A percentile compares a stretch with the other conserved stretches of the same genome.
These are phyloP conservation scores for Centaurea solstitialis DNA, from an alignment of 129 eudicot species.

Conservation along the genomic window DNA sequence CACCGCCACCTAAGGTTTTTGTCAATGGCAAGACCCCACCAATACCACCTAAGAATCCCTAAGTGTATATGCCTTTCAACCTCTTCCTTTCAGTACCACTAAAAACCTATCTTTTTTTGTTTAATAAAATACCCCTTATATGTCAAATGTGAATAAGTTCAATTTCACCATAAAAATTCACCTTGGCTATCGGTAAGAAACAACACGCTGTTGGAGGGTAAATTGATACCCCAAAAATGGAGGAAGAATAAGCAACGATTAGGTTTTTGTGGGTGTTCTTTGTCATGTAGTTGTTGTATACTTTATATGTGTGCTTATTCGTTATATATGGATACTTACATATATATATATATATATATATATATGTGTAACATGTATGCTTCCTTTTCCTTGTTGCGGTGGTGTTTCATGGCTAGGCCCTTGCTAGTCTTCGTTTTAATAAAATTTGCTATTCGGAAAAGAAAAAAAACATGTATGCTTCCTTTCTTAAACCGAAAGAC, in stretches of 20 bases:
- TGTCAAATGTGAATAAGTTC: neutral
- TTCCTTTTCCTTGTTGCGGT: too few species aligned
- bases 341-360: neutral
- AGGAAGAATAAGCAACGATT: neutral
- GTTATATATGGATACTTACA: neutral
- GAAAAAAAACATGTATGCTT: neutral
- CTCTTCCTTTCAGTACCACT: slow-evolving; percentile 1
- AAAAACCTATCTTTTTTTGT: neutral
- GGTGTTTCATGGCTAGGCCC: too few species aligned
- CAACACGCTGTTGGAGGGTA: neutral
- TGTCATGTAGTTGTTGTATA: neutral
- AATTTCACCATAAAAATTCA: neutral
- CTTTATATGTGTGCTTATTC: neutral
- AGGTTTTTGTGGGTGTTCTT: neutral
- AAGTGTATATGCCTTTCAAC: neutral
- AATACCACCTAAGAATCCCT: neutral
- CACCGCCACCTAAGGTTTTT: neutral
- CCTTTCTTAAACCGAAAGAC: neutral
- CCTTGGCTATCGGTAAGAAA: neutral
- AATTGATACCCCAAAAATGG: neutral
- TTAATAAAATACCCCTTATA: neutral
- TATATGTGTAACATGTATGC: neutral
- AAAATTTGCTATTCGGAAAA: too few species aligned
- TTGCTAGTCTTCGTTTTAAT: too few species aligned
- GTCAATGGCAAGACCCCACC: slow-evolving; percentile 8